Evolutionary conservation across 306 rosid species (phyloP), one percentile per base, ranked within the genome.

Genomic region (Lupinus albus): DNA sequence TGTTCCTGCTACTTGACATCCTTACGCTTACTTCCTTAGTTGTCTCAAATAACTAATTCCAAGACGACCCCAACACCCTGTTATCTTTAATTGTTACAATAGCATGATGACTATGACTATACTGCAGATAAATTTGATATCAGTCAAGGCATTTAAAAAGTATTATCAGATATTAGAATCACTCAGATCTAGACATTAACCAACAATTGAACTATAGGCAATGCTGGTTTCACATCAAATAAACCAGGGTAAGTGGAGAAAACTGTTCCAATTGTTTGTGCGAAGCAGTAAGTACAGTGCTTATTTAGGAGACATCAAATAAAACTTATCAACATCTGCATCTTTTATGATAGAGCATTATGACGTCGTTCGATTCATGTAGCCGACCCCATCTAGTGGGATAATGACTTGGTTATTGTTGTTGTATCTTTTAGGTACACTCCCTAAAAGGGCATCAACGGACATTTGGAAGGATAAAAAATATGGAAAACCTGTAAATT

Each of bases 91-190:
- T 72, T 3, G 55, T 49, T 64, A 79, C 64, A 76, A 39, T 17
- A 55, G 64, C 76, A 78, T 61, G 18, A 18, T 64, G 11, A n/a
- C 69, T 3, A 32, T 5, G 25, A 33, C 18, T 45, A 62, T 42
- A 57, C 69, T 78, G 80, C 73, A 83, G 61, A 72, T 7, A 69
- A 68, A 46, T 61, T 36, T 55, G 38, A 49, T 15, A 68, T 68
- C 50, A 62, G 4, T 32, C 35, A 32, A 32, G 35, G 35, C 45
- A 49, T 39, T 15, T 20, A 21, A 30, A 56, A 36, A 18, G 32
- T 17, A 45, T 38, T 3, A 12, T 41, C 21, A 46, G 25, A 12
- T 32, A 52, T 41, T 73, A 12, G 48, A 30, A 44, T 11, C 16
- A 60, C 11, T 32, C 39, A 45, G 52, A 68, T 57, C 36, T 46